Base-by-base conservation (phyloP, 495 filamentous ascomycete species). In the Entonaema liquescens region DNA sequence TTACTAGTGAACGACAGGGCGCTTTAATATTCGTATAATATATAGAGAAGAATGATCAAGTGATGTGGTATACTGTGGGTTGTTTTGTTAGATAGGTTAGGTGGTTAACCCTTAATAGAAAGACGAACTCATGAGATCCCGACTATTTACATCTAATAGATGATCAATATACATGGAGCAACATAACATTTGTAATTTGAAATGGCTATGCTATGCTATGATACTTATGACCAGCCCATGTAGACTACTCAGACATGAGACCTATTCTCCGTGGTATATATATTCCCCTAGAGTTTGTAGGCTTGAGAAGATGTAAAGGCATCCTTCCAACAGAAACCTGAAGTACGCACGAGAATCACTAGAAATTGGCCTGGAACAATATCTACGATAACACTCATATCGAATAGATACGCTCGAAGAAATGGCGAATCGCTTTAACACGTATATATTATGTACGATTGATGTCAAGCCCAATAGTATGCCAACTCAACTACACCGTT, bases 371-470 rank as follows among this genome's bases (percentile, higher is more conserved):
- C 2, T 13, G 42, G 17, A 23, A 21, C 19, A 21, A 11, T 21
- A 23, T 47, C 19, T 42, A 44, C 26, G 2, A 35, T 5, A 12
- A 59, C 63, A 59, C 25, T 15, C 11, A 44, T 47, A 60, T 7
- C 28, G 59, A 54, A 17, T 25, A 5, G 29, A 52, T 12, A 21
- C 2, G 3, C 2, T 15, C 13, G 26, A 29, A 40, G 55, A 28
- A 28, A 47, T 9, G n/a, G 2, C 58, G 25, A 38, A 25, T 55
- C 28, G 29, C 55, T 47, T n/a, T 21, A 63, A 59, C 62, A 52
- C 60, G 31, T 52, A 35, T 72, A 65, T 75, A 77, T 77, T 77
- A 77, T 77, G 36, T 77, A 73, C 70, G 64, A 70, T 69, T 71
- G 67, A 64, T 67, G 52, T 71, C 63, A 62, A 69, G 47, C 62